These are phyloP conservation scores for Candida koratica DNA, from an alignment of 805 yeast species.

Conservation along the genomic window DNA sequence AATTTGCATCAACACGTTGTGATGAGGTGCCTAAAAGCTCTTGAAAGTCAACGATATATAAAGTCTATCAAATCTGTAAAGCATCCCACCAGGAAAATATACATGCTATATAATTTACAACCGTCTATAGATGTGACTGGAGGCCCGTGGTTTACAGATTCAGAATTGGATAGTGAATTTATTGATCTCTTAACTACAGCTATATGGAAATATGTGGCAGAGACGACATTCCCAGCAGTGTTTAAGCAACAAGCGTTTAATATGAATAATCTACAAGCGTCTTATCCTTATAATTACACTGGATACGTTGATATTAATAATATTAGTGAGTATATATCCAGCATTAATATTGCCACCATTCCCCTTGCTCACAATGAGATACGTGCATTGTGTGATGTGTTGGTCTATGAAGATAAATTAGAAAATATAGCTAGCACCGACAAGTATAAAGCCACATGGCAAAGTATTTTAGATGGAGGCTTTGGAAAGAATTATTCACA, in stretches of 20 bases:
- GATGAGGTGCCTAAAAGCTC: slow-evolving; percentile 68
- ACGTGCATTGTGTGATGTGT: slow-evolving; percentile 78
- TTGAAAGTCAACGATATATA: slow-evolving; percentile 78
- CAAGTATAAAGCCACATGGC: slow-evolving; percentile 79
- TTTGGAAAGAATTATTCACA: slow-evolving; percentile 30
- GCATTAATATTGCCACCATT: slow-evolving; percentile 73
- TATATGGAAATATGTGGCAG: slow-evolving; percentile 82
- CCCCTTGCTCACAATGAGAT: slow-evolving; percentile 74
- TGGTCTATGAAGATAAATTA: slow-evolving; percentile 80
- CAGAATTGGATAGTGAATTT: slow-evolving; percentile 90
- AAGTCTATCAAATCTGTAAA: slow-evolving; percentile 89
- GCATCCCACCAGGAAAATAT: slow-evolving; percentile 90
- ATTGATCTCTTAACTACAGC: slow-evolving; percentile 79
- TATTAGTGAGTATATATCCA: slow-evolving; percentile 68
- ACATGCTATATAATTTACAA: slow-evolving; percentile 89
- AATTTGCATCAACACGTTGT: slow-evolving; percentile 92
- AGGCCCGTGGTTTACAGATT: slow-evolving; percentile 98
- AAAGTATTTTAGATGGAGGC: slow-evolving; percentile 70
- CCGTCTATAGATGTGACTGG: slow-evolving; percentile 97
- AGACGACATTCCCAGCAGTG: slow-evolving; percentile 71
- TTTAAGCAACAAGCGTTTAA: slow-evolving; percentile 42
- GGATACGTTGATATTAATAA: slow-evolving; percentile 69
- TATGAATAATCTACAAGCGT: slow-evolving; percentile 41
- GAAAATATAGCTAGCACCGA: slow-evolving; percentile 56
- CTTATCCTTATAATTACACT: slow-evolving; percentile 55